Conservation (phyloP, 345 rosid species). For the Sonneratia alba region DNA sequence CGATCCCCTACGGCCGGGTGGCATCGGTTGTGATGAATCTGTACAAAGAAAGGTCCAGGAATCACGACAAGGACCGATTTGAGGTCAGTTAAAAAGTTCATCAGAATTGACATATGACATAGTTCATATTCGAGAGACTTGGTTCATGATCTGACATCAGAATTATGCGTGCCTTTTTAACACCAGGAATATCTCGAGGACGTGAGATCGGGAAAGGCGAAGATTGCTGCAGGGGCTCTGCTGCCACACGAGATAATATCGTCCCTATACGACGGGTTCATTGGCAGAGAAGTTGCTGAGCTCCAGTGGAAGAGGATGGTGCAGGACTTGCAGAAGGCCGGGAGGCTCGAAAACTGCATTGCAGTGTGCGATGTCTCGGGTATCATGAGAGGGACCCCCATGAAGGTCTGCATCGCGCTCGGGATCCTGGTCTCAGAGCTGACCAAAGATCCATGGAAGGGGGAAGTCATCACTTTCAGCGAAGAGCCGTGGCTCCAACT, state of each 20-base stretch:
- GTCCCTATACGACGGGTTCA: too few relatives aligned
- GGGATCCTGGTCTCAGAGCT: too few relatives aligned
- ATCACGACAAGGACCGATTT: constrained; percentile 40
- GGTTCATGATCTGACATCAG: too few relatives aligned
- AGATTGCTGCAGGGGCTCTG: too few relatives aligned
- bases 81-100: background rate
- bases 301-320: constrained; percentile 57
- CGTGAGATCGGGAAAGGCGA: too few relatives aligned
- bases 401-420: constrained; percentile 46
- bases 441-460: constrained; percentile 9
- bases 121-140: too few relatives aligned
- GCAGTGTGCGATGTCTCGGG: constrained; percentile 57
- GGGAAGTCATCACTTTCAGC: constrained; percentile 42
- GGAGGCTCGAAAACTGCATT: constrained; percentile 37
- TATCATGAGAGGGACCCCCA: constrained; percentile 34
- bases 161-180: too few relatives aligned
- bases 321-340: constrained; percentile 33
- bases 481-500: constrained; percentile 22
- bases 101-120: too few relatives aligned
- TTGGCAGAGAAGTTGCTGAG: constrained; percentile 10
- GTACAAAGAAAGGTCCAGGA: constrained; percentile 40
- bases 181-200: too few relatives aligned
- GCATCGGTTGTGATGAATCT: constrained; percentile 59
- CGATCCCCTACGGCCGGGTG: constrained; percentile 40
- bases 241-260: too few relatives aligned